Evolutionary conservation across 2,329 filamentous ascomycete species (phyloP).

Genomic region (Microcyclospora pomicola): DNA sequence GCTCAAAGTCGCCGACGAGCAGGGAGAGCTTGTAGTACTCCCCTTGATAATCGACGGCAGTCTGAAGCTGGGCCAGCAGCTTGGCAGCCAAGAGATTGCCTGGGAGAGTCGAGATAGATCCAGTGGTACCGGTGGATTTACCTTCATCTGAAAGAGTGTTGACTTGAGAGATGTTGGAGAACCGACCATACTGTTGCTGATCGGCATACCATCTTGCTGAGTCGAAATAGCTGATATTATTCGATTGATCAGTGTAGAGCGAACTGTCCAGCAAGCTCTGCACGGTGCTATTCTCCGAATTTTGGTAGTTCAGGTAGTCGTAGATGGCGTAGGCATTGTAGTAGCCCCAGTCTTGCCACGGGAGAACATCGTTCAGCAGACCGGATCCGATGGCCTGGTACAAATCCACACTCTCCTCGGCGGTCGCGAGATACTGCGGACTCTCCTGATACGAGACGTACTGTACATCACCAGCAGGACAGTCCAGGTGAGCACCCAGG

Average conservation of each 20-base stretch:
- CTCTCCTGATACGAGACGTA: slow-evolving; percentile 29
- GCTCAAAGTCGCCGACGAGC: slow-evolving; percentile 36
- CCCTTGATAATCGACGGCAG: slow-evolving; percentile 17
- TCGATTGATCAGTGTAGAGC: slow-evolving; percentile 11
- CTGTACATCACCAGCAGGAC: slow-evolving; percentile 20
- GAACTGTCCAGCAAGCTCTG: slow-evolving; percentile 19
- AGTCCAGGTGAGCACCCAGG: slow-evolving; percentile 29
- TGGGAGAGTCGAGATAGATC: slow-evolving; percentile 26
- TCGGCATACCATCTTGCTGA: slow-evolving; percentile 33
- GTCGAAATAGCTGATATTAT: slow-evolving; percentile 14
- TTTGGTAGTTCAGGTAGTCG: slow-evolving; percentile 43
- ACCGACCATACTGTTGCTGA: slow-evolving; percentile 29
- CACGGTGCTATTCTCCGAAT: slow-evolving; percentile 36
- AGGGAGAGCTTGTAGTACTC: slow-evolving; percentile 21
- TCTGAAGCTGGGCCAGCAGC: slow-evolving; percentile 21
- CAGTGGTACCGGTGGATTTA: slow-evolving; percentile 17
- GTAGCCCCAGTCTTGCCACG: slow-evolving; percentile 29
- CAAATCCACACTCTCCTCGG: slow-evolving; percentile 26
- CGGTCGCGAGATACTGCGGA: slow-evolving; percentile 27
- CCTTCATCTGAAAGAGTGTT: slow-evolving; percentile 9
- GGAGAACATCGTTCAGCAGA: slow-evolving; percentile 30
- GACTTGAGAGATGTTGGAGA: slow-evolving; percentile 30
- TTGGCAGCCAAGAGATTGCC: slow-evolving; percentile 24
- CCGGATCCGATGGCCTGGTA: slow-evolving; percentile 33
- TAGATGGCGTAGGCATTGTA: slow-evolving; percentile 40